phyloP scores from a whole-genome alignment of 2,329 filamentous ascomycete species.

The Fusarium temperatum region DNA sequence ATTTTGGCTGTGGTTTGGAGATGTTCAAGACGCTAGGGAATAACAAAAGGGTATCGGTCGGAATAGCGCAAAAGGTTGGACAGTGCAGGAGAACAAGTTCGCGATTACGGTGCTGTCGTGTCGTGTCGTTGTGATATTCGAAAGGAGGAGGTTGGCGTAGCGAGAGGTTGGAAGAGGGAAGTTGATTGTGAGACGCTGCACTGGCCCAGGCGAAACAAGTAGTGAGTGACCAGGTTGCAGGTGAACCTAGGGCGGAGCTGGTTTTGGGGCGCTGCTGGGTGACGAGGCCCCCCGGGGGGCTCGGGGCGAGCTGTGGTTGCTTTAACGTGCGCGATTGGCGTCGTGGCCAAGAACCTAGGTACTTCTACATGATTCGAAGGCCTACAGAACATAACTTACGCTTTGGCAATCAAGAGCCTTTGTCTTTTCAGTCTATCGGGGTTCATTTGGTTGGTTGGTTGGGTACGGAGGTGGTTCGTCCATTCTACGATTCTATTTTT shows the following conservation, averaged over 20 bases:
- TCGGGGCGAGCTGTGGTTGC: neutral
- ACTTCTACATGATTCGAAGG: conserved; percentile 1
- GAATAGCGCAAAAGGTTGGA: conserved; percentile 12
- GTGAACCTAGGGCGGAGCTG: conserved; percentile 15
- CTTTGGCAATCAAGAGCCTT: neutral
- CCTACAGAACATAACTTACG: neutral
- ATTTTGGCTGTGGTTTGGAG: conserved; percentile 49
- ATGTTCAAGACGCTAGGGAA: conserved; percentile 18
- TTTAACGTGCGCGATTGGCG: conserved; percentile 1
- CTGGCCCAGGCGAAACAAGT: conserved; percentile 45
- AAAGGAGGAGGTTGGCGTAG: conserved; percentile 38
- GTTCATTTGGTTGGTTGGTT: neutral
- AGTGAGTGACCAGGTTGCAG: conserved; percentile 35
- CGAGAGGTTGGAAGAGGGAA: conserved; percentile 41
- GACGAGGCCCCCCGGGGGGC: conserved; percentile 39
- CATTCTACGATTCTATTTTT: neutral
- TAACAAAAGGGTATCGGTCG: conserved; percentile 28
- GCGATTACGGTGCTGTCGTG: conserved; percentile 24
- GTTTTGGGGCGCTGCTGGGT: conserved; percentile 40
- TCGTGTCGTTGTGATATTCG: conserved; percentile 28
- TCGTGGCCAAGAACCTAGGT: neutral
- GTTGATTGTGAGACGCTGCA: conserved; percentile 41
- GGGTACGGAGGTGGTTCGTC: neutral
- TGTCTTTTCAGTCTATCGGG: neutral
- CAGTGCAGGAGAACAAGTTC: conserved; percentile 10